phyloP scores from a whole-genome alignment of 306 rosid genomes.

The Oemleria cerasiformis region DNA sequence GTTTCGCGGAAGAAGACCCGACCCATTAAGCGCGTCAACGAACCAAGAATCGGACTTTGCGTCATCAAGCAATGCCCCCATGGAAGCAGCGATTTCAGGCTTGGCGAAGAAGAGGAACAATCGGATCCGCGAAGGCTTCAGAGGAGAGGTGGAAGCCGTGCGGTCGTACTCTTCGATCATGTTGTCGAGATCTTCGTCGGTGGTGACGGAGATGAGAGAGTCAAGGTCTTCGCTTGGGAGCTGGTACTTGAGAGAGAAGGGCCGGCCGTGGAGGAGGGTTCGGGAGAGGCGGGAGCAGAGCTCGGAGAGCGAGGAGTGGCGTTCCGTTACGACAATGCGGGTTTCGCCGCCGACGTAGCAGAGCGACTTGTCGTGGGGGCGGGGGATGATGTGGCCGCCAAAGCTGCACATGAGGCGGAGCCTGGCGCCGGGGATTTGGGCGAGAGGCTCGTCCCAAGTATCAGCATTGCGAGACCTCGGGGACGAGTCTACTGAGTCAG shows the following conservation, averaged over 20 bases:
- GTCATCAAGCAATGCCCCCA: conserved; percentile 78
- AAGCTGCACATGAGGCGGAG: conserved; percentile 96
- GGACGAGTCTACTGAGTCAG: conserved; percentile 57
- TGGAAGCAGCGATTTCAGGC: conserved; percentile 74
- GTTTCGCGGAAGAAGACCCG: conserved; percentile 46
- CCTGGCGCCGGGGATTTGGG: conserved; percentile 63
- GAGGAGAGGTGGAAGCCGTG: conserved; percentile 30
- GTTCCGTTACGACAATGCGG: conserved; percentile 72
- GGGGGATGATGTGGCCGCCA: conserved; percentile 96
- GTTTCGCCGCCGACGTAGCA: conserved; percentile 94
- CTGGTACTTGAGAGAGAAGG: conserved; percentile 82
- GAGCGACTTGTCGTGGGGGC: conserved; percentile 87
- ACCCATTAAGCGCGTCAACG: conserved; percentile 81
- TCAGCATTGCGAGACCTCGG: conserved; percentile 61
- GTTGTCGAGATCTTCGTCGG: conserved; percentile 89
- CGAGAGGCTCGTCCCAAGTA: conserved; percentile 44
- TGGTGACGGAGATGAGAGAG: conserved; percentile 63
- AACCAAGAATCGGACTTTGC: conserved; percentile 92
- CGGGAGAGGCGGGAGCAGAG: conserved; percentile 62
- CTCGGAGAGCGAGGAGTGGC: conserved; percentile 56
- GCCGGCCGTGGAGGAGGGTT: conserved; percentile 66
- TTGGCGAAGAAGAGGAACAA: conserved; percentile 65
- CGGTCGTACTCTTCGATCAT: conserved; percentile 93
- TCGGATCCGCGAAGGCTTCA: conserved; percentile 60
- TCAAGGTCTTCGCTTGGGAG: conserved; percentile 84